These are phyloP conservation scores for Cyathus striatus DNA, from an alignment of 768 basidiomycete species.

Conservation along the genomic window DNA sequence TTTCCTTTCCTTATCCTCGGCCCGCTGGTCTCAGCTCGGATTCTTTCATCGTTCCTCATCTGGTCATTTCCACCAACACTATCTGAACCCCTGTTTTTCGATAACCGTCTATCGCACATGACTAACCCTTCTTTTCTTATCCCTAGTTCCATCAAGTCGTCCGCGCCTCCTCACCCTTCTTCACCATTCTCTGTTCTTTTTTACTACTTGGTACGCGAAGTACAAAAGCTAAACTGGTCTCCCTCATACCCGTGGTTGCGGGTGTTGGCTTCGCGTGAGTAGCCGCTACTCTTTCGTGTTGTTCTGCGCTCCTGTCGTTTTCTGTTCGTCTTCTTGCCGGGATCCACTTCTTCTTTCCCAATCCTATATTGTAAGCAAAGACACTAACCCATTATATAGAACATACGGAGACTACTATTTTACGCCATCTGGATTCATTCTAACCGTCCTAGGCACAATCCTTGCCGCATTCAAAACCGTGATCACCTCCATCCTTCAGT, in stretches of 20 bases:
- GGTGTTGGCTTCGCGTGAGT: constrained; percentile 91
- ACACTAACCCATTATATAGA: constrained; percentile 40
- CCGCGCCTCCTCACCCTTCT: constrained; percentile 87
- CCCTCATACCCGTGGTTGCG: constrained; percentile 78
- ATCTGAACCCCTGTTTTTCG: constrained; percentile 12
- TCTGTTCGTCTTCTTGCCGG: no score
- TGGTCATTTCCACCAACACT: no score
- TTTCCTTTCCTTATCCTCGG: no score
- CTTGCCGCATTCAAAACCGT: constrained; percentile 94
- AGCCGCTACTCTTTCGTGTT: constrained; percentile 1
- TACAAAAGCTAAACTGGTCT: constrained; percentile 57
- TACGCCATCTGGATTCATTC: constrained; percentile 75
- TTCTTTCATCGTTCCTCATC: no score
- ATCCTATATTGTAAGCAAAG: no score
- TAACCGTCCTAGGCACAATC: constrained; percentile 87
- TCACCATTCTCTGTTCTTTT: constrained; percentile 77
- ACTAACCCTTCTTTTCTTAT: neutral
- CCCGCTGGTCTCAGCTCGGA: no score
- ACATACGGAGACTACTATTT: constrained; percentile 97
- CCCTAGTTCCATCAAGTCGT: constrained; percentile 94
- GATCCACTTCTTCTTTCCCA: no score
- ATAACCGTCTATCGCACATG: constrained; percentile 2
- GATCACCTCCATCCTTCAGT: constrained; percentile 72
- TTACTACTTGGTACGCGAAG: constrained; percentile 60
- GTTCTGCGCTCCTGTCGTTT: neutral